phyloP scores from a whole-genome alignment of 2,329 filamentous ascomycete genomes.

The Epichloe coenophiala region DNA sequence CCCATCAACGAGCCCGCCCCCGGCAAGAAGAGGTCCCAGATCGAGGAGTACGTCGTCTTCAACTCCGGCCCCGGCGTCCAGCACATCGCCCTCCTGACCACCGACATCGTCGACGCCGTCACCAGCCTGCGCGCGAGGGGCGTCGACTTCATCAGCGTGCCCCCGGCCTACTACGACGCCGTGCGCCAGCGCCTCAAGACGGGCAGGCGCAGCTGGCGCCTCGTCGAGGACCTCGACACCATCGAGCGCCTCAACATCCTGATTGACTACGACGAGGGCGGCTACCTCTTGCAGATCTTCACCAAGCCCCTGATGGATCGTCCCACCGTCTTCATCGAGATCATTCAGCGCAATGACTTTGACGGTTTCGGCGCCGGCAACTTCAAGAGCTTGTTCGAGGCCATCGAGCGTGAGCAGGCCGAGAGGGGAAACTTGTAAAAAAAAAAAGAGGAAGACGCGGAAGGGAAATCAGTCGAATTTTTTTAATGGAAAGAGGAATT shows the following conservation, averaged over 20 bases:
- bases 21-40: conserved; percentile 85
- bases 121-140: conserved; percentile 69
- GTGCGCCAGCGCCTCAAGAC: conserved; percentile 62
- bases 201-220: conserved; percentile 43
- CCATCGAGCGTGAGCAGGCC: conserved; percentile 86
- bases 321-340: conserved; percentile 91
- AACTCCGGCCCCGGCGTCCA: conserved; percentile 84
- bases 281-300: conserved; percentile 67
- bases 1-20: conserved; percentile 92
- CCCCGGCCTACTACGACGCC: conserved; percentile 71
- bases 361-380: conserved; percentile 89
- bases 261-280: conserved; percentile 88
- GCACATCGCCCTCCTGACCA: conserved; percentile 78
- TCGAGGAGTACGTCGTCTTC: conserved; percentile 86
- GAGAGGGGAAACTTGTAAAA: conserved; percentile 65
- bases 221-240: conserved; percentile 68
- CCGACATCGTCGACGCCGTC: conserved; percentile 67
- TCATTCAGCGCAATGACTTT: conserved; percentile 85
- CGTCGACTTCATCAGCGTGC: conserved; percentile 86
- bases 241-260: conserved; percentile 71
- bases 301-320: conserved; percentile 87
- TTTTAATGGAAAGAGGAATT: too few species aligned
- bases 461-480: too few species aligned
- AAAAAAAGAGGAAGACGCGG: neutral
- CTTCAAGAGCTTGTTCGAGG: conserved; percentile 90